Percentiles rank a stretch among this genome's conserved stretches.
Evolutionary conservation across 2,329 filamentous ascomycete species (phyloP).

Genomic region (Celoporthe dispersa): DNA sequence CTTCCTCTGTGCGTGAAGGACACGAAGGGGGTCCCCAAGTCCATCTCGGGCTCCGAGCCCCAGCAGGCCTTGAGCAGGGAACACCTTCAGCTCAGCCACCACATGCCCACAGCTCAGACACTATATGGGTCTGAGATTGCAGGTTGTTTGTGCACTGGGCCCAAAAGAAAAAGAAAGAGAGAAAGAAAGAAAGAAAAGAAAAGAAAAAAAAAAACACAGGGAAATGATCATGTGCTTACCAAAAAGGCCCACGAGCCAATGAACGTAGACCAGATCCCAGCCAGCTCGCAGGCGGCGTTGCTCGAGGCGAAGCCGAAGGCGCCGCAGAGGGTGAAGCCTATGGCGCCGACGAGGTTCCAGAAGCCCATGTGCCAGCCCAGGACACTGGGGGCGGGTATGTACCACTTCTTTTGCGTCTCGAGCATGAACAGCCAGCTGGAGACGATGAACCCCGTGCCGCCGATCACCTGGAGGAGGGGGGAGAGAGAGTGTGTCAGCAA

Average conservation of each 20-base stretch:
- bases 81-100: neutral
- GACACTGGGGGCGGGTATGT: constrained; percentile 56
- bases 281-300: constrained; percentile 47
- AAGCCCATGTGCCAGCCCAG: constrained; percentile 71
- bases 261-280: constrained; percentile 54
- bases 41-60: neutral
- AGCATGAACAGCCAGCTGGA: constrained; percentile 65
- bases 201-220: no score
- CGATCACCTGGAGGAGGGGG: constrained; percentile 54
- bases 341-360: constrained; percentile 67
- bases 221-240: constrained; percentile 33
- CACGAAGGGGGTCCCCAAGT: neutral
- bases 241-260: constrained; percentile 56
- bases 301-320: constrained; percentile 55
- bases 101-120: neutral
- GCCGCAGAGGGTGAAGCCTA: constrained; percentile 68
- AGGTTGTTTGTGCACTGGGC: neutral
- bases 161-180: neutral
- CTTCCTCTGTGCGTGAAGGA: neutral
- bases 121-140: neutral
- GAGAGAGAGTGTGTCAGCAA: neutral
- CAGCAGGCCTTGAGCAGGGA: neutral
- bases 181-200: neutral
- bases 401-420: constrained; percentile 69
- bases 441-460: constrained; percentile 65